phyloP scores from a whole-genome alignment of 176 grass and related monocot species.

The Eleusine coracana region DNA sequence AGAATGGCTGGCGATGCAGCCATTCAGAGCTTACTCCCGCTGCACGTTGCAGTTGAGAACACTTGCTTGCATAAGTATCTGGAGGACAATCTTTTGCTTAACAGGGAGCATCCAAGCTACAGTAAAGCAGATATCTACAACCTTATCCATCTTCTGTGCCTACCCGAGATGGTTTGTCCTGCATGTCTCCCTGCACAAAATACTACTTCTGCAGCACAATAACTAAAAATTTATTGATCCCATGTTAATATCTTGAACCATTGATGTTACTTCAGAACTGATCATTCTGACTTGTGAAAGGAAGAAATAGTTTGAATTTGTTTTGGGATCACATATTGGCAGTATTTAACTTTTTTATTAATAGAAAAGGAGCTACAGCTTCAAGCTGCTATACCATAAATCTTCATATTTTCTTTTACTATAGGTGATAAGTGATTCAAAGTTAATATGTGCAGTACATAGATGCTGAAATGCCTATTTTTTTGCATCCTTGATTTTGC shows the following conservation, averaged over 20 bases:
- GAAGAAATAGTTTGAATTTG: too few relatives aligned
- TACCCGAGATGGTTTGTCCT: constrained; percentile 38
- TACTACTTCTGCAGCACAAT: background rate
- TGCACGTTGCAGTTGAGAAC: constrained; percentile 41
- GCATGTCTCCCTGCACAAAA: background rate
- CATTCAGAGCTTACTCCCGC: constrained; percentile 32
- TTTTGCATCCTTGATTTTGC: background rate
- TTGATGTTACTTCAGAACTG: too few relatives aligned
- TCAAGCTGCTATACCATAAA: too few relatives aligned
- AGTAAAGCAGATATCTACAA: constrained; percentile 21
- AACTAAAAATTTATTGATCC: background rate
- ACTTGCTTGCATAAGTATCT: constrained; percentile 24
- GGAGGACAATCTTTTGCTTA: too few relatives aligned
- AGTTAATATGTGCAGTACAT: too few relatives aligned
- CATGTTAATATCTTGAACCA: too few relatives aligned
- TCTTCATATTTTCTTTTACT: background rate
- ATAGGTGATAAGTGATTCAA: too few relatives aligned
- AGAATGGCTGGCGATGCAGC: background rate
- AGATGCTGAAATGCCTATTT: too few relatives aligned
- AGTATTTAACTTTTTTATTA: too few relatives aligned
- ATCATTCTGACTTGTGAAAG: too few relatives aligned
- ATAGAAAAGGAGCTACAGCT: too few relatives aligned
- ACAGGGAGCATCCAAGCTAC: background rate
- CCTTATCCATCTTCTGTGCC: constrained; percentile 38
- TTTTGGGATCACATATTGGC: too few relatives aligned